Evolutionary conservation across 2,329 filamentous ascomycete species (phyloP).

Genomic region (Ophiosphaerella narmari): DNA sequence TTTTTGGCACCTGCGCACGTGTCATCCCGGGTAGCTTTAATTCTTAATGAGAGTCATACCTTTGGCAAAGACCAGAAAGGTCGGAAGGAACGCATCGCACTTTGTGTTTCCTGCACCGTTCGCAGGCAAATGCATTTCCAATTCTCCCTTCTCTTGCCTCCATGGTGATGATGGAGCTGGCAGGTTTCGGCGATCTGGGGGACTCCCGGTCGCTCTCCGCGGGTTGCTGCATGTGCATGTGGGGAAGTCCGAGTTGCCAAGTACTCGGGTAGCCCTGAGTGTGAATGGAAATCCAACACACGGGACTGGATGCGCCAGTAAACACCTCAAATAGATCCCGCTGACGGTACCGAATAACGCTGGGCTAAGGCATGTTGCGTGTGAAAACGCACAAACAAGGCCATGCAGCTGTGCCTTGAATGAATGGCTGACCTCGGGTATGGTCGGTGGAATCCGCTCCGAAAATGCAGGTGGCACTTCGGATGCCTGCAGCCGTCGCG

Average conservation of each 20-base stretch:
- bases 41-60: constrained; percentile 27
- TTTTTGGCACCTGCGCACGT: constrained; percentile 44
- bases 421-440: constrained; percentile 34
- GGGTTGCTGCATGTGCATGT: constrained; percentile 29
- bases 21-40: constrained; percentile 28
- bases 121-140: constrained; percentile 45
- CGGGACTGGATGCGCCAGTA: constrained; percentile 11
- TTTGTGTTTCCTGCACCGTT: constrained; percentile 45
- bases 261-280: constrained; percentile 24
- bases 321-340: constrained; percentile 12
- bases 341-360: constrained; percentile 12
- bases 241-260: constrained; percentile 46
- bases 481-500: constrained; percentile 30
- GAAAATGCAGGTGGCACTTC: constrained; percentile 19
- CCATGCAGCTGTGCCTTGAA: constrained; percentile 23
- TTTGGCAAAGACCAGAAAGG: constrained; percentile 37
- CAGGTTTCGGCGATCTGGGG: constrained; percentile 30
- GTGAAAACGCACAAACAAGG: constrained; percentile 11
- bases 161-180: constrained; percentile 36
- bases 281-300: constrained; percentile 15
- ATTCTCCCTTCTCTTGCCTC: constrained; percentile 43
- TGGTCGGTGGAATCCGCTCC: constrained; percentile 34
- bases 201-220: constrained; percentile 27
- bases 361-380: constrained; percentile 12
- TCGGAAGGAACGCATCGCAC: constrained; percentile 44